Percentiles rank a stretch among this genome's conserved stretches.
Evolutionary conservation across 2,329 filamentous ascomycete species (phyloP).

Genomic region (Cyphellophora europaea): DNA sequence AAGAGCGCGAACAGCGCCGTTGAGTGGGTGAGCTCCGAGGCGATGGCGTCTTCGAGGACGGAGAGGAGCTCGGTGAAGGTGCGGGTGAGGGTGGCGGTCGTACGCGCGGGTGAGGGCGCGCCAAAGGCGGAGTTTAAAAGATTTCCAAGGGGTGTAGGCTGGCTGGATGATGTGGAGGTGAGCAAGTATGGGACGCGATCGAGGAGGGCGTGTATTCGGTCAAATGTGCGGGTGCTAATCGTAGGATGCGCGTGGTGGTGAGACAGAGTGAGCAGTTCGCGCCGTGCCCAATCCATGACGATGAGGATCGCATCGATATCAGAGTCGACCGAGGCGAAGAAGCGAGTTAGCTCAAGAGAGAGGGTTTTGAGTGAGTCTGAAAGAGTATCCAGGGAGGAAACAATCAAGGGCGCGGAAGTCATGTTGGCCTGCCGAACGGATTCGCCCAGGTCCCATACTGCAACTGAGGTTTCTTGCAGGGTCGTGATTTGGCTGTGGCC

Average conservation of each 20-base stretch:
- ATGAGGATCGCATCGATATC: slow-evolving; percentile 89
- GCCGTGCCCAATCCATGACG: slow-evolving; percentile 92
- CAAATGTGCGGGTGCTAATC: slow-evolving; percentile 47
- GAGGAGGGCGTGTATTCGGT: slow-evolving; percentile 73
- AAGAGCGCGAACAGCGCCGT: slow-evolving; percentile 80
- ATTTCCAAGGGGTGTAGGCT: slow-evolving; percentile 58
- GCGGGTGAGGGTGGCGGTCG: slow-evolving; percentile 68
- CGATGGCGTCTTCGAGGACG: slow-evolving; percentile 82
- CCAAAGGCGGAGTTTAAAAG: slow-evolving; percentile 68
- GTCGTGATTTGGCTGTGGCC: slow-evolving; percentile 78
- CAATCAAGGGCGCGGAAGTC: slow-evolving; percentile 79
- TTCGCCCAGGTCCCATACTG: slow-evolving; percentile 90
- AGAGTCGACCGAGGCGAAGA: slow-evolving; percentile 87
- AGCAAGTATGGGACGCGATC: slow-evolving; percentile 39
- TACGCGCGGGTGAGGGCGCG: slow-evolving; percentile 69
- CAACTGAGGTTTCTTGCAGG: slow-evolving; percentile 81
- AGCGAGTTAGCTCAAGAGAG: slow-evolving; percentile 76
- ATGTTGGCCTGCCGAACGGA: slow-evolving; percentile 83
- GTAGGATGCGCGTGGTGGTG: slow-evolving; percentile 44
- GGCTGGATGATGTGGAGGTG: slow-evolving; percentile 26
- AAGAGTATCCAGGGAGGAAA: slow-evolving; percentile 72
- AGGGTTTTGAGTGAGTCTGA: slow-evolving; percentile 78
- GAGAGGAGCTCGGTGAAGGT: slow-evolving; percentile 82
- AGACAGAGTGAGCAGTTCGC: slow-evolving; percentile 66
- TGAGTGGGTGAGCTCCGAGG: slow-evolving; percentile 71